Conservation (phyloP, 331 rosid species). For the Quercus phellos region DNA sequence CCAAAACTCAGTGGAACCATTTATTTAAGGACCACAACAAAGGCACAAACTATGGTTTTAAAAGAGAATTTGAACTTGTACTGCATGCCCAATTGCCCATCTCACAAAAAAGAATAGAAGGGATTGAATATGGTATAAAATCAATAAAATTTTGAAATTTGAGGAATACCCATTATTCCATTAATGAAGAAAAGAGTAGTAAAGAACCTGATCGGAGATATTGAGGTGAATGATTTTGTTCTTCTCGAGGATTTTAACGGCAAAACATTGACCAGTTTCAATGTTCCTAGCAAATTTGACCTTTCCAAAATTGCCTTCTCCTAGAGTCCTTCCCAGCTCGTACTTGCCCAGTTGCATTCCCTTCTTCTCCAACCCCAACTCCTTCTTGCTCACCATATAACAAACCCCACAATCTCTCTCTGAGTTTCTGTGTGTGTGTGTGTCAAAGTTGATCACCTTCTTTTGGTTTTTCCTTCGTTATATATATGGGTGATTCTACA, state of each 20-base stretch:
- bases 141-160: not conserved
- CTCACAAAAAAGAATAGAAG: not conserved
- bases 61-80: not conserved
- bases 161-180: not conserved
- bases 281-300: constrained; percentile 67
- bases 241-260: constrained; percentile 80
- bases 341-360: constrained; percentile 69
- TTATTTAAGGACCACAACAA: too few relatives aligned
- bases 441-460: not conserved
- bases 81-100: not conserved
- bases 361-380: constrained; percentile 8
- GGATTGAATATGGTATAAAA: too few relatives aligned
- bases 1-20: not conserved
- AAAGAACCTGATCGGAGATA: constrained; percentile 63
- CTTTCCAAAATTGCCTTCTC: constrained; percentile 91
- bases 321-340: constrained; percentile 74
- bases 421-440: not conserved
- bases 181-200: not conserved
- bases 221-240: constrained; percentile 53
- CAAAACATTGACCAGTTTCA: constrained; percentile 51
- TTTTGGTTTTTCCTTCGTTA: too few relatives aligned
- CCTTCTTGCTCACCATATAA: constrained; percentile 31
- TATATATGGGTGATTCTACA: too few relatives aligned
- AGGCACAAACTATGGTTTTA: too few relatives aligned
- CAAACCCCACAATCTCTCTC: not conserved